Evolutionary conservation across 805 yeast species (phyloP), one percentile per base, ranked within the genome.

Genomic region (Cyberlindnera meyerae): DNA sequence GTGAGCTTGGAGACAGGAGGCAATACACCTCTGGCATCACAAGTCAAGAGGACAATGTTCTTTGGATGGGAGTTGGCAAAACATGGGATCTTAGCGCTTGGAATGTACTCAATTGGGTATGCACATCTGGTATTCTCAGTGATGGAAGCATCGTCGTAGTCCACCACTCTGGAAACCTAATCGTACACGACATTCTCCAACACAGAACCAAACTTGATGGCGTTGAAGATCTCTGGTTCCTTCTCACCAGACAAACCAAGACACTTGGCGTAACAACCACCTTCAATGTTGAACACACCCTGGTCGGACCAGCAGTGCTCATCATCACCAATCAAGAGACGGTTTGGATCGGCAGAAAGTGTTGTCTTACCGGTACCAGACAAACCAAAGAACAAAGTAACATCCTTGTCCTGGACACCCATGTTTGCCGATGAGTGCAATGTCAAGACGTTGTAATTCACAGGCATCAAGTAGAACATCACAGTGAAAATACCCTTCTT

Each of bases 301-400:
- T 83, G 72, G 66, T 90, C 95, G 14, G 97, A 85, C 98, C 98
- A 90, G 73, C 97, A 90, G 72, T 90, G 98, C 71, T 90, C 98
- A 62, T 90, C 98, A 64, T 90, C 98, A 63, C 98, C 98, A 60
- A 90, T 90, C 62, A 90, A 77, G 62, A 75, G 68, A 66, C 98
- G 82, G 68, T 86, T 72, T 42, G 96, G 96, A 62, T 90, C 97
- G 37, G 97, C 97, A 52, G 95, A 84, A 53, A 90, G 71, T 13
- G 98, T 90, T 50, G 98, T 90, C 73, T 90, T 90, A 65, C 98
- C 98, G 31, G 98, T 90, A 63, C 98, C 98, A 31, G 96, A 85
- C 46, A 90, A 73, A 57, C 98, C 98, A 58, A 90, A 90, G 78
- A 90, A 90, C 57, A 90, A 74, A 18, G 97, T 86, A 39, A 90